Evolutionary conservation across 768 basidiomycete species (phyloP), one percentile per base, ranked within the genome.

Genomic region (Podaxis carcinomalis): DNA sequence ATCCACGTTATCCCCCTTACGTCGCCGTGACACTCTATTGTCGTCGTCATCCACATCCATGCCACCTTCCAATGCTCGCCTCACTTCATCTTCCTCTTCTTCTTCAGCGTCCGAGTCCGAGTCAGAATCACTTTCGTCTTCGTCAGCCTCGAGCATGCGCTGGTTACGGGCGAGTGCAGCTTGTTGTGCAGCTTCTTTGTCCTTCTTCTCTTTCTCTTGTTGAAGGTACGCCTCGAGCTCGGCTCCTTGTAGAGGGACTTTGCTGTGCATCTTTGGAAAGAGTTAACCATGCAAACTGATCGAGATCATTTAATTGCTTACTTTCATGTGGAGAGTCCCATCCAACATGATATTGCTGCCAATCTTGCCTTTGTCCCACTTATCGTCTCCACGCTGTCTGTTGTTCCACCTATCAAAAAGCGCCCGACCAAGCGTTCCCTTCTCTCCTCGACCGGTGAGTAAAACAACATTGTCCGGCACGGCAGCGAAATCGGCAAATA

Each of bases 81-180:
- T 77, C 5, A 88, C 80, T 66, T 83, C 82, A 62, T 80, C 86
- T 65, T 90, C 90, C 35, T 88, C 84, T 14, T 90, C 84, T 14
- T 90, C 84, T 13, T 87, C 86, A 61, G 52, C 57, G 21, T 89
- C 90, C 0, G 84, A 87, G 59, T 90, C 89, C 4, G 82, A 87
- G 61, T 91, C 89, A 4, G 82, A 84, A 59, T 89, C 93, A 37
- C 83, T 89, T 49, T 92, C 93, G 61, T 88, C 94, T 69, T 94
- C 94, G 69, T 96, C 95, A 0, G 95, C 96, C 75, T 98, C 95
- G 21, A 97, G 82, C 80, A 97, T 88, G 36, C 90, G 85, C 67
- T 93, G 91, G 56, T 87, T 89, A 36, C 94, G 87, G 14, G 83
- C 91, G 53, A 91, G 77, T 0, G 88, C 88, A 3, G 92, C 95